Conservation (phyloP, 805 yeast species). For the Pichia phayaonensis region DNA sequence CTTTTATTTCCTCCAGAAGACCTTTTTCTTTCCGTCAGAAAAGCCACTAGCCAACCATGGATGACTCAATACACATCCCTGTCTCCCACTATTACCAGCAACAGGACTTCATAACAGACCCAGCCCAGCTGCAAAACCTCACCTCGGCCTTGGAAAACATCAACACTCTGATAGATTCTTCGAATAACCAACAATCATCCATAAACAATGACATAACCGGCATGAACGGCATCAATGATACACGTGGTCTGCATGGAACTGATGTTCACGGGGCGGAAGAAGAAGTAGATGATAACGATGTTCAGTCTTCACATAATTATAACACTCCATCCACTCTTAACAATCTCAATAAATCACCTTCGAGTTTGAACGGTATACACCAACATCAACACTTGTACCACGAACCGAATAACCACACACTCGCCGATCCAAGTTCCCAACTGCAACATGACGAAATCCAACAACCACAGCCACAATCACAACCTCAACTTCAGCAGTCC, state of each 20-base stretch:
- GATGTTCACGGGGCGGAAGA: not conserved
- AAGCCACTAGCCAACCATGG: conserved; percentile 1
- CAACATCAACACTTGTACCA: not conserved
- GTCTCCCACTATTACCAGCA: conserved; percentile 6
- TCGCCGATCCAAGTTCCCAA: not conserved
- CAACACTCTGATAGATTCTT: conserved; percentile 1
- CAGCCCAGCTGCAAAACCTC: not conserved
- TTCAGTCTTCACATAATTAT: not conserved
- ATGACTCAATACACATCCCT: conserved; percentile 6
- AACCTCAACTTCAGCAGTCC: not conserved
- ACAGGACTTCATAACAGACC: conserved; percentile 1
- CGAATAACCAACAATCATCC: not conserved
- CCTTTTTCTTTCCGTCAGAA: no score
- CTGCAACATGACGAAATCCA: not conserved
- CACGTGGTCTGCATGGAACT: not conserved
- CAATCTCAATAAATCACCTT: not conserved
- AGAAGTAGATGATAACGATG: not conserved
- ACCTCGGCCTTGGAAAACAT: conserved; percentile 3
- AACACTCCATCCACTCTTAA: not conserved
- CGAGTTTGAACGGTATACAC: not conserved
- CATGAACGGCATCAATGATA: not conserved
- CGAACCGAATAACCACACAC: not conserved
- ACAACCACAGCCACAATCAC: not conserved
- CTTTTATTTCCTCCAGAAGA: not conserved
- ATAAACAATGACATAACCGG: not conserved